phyloP scores from a whole-genome alignment of 768 basidiomycete species.

The Boletus huronensis region DNA sequence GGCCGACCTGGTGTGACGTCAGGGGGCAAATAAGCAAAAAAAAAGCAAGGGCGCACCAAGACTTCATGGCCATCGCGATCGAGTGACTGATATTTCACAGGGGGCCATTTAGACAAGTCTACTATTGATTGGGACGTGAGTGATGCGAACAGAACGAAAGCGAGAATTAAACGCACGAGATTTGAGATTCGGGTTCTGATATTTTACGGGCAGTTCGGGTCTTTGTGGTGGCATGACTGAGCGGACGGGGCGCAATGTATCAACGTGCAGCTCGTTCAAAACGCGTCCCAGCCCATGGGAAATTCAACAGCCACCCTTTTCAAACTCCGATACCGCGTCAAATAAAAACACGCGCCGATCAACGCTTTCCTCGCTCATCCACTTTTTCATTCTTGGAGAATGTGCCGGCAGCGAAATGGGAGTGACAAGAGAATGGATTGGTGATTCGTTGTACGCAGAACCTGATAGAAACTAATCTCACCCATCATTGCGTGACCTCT shows the following conservation, averaged over 20 bases:
- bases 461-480: no score
- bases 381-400: no score
- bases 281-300: constrained; percentile 30
- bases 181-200: constrained; percentile 50
- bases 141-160: rapidly evolving
- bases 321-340: constrained; percentile 30
- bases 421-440: no score
- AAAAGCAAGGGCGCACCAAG: constrained; percentile 48
- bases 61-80: constrained; percentile 85
- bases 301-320: constrained; percentile 32
- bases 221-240: constrained; percentile 35
- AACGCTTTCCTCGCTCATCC: no score
- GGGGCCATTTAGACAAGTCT: constrained; percentile 48
- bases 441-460: no score
- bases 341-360: background rate
- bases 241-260: background rate
- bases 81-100: constrained; percentile 90
- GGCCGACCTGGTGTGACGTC: constrained; percentile 60
- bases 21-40: constrained; percentile 9
- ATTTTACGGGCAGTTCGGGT: constrained; percentile 49
- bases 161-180: constrained; percentile 34
- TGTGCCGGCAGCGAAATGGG: no score
- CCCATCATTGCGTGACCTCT: no score
- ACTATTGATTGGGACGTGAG: constrained; percentile 24
- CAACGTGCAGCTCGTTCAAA: constrained; percentile 32